Conservation (phyloP, 2,329 filamentous ascomycete species). For the Emericellopsis atlantica region DNA sequence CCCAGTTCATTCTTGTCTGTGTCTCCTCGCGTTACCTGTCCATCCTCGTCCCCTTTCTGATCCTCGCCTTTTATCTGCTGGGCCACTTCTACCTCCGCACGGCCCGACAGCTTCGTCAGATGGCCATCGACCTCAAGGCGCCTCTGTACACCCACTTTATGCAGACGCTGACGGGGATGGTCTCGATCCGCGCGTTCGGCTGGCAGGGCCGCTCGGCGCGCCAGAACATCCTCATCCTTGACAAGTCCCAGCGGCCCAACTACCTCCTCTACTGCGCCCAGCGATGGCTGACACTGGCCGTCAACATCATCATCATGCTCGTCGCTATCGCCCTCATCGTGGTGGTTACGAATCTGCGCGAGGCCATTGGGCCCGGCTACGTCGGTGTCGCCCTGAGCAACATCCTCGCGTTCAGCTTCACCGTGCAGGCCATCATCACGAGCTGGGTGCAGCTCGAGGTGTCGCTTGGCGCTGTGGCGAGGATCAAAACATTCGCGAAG, state of each 20-base stretch:
- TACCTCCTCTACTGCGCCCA: constrained; percentile 45
- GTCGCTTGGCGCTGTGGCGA: constrained; percentile 12
- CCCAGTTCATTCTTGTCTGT: constrained; percentile 34
- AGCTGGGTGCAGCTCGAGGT: constrained; percentile 19
- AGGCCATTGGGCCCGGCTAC: constrained; percentile 18
- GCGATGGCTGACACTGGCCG: constrained; percentile 37
- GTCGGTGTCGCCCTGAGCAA: constrained; percentile 13
- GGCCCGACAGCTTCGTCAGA: constrained; percentile 43
- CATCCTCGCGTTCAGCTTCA: constrained; percentile 20
- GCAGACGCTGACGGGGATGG: constrained; percentile 38
- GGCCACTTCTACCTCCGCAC: constrained; percentile 48
- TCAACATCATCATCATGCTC: constrained; percentile 33
- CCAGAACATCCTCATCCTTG: constrained; percentile 31
- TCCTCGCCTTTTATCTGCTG: constrained; percentile 30
- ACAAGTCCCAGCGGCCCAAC: constrained; percentile 39
- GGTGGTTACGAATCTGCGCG: constrained; percentile 27
- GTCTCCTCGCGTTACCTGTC: constrained; percentile 28
- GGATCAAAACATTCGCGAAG: constrained; percentile 13
- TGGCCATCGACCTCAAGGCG: constrained; percentile 50
- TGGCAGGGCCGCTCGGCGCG: constrained; percentile 30
- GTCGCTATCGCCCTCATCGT: constrained; percentile 31
- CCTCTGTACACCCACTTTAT: constrained; percentile 44
- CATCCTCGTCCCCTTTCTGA: constrained; percentile 35
- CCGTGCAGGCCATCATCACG: constrained; percentile 10
- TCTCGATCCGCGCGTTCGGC: constrained; percentile 41